phyloP scores from a whole-genome alignment of 495 filamentous ascomycete genomes.

The Tuber melanosporum region DNA sequence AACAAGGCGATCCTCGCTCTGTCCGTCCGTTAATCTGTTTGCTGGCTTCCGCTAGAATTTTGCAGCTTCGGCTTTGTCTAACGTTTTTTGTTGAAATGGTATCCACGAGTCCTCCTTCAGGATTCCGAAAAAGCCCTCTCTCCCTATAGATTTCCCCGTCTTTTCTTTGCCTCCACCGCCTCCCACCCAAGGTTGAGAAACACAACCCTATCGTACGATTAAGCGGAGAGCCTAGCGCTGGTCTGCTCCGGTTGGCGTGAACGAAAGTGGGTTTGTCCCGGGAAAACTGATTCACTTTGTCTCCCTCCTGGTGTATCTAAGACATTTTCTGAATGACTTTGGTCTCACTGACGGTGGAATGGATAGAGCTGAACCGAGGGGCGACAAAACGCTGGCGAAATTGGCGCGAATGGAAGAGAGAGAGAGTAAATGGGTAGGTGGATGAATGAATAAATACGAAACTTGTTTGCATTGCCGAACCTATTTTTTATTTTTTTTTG shows the following conservation, averaged over 20 bases:
- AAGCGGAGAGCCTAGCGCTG: background rate
- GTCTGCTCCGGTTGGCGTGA: background rate
- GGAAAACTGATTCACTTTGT: background rate
- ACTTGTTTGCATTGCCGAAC: background rate
- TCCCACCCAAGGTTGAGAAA: background rate
- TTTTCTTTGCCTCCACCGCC: background rate
- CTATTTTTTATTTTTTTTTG: background rate
- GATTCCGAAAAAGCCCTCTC: background rate
- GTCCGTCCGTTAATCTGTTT: background rate
- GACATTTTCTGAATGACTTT: background rate
- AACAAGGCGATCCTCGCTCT: background rate
- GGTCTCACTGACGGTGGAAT: background rate
- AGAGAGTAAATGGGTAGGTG: background rate
- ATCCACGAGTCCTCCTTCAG: background rate
- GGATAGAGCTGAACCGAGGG: background rate
- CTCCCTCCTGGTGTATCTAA: background rate
- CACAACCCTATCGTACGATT: background rate
- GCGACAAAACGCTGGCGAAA: background rate
- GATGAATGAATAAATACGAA: background rate
- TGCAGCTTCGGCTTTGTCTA: background rate
- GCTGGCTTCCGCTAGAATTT: background rate
- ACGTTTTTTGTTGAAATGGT: background rate
- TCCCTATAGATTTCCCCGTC: background rate
- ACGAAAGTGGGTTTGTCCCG: background rate
- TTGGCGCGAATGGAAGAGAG: background rate